Conservation (phyloP, 139 green algal genomes). For the Prasinococcaceae sp. region DNA sequence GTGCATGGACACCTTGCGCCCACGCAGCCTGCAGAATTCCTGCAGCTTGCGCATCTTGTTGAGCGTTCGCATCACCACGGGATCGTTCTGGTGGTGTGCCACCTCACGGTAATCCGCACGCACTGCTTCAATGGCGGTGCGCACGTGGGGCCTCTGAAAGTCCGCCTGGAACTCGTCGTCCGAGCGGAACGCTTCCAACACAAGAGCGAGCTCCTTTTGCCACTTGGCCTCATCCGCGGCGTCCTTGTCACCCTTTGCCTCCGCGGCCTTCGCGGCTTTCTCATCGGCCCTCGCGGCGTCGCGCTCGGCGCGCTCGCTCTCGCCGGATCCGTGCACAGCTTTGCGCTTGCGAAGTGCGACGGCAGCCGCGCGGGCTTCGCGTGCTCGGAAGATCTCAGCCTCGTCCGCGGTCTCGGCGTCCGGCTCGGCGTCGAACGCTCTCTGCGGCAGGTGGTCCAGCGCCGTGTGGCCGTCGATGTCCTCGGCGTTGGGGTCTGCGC, state of each 20-base stretch:
- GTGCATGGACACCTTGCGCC: constrained; percentile 7
- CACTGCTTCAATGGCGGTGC: constrained; percentile 1
- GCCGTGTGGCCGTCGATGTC: background rate
- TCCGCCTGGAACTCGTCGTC: constrained; percentile 9
- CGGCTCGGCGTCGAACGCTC: background rate
- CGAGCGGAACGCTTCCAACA: background rate
- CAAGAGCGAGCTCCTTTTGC: background rate
- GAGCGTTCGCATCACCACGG: background rate
- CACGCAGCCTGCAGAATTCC: constrained; percentile 1
- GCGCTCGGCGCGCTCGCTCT: background rate
- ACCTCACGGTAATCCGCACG: constrained; percentile 3
- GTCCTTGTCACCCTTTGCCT: background rate
- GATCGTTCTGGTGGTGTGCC: background rate
- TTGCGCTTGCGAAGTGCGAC: background rate
- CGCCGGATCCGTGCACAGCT: background rate
- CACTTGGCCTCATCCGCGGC: background rate
- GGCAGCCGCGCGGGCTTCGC: background rate
- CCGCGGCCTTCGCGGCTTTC: background rate
- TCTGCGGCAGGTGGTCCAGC: background rate
- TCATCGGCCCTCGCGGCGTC: background rate
- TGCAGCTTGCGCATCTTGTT: background rate
- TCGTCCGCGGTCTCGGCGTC: too few species aligned
- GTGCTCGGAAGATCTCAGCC: too few species aligned
- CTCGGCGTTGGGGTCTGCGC: background rate
- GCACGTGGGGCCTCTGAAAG: background rate